Conservation (phyloP, 345 rosid genomes). For the Physaria fendleri region DNA sequence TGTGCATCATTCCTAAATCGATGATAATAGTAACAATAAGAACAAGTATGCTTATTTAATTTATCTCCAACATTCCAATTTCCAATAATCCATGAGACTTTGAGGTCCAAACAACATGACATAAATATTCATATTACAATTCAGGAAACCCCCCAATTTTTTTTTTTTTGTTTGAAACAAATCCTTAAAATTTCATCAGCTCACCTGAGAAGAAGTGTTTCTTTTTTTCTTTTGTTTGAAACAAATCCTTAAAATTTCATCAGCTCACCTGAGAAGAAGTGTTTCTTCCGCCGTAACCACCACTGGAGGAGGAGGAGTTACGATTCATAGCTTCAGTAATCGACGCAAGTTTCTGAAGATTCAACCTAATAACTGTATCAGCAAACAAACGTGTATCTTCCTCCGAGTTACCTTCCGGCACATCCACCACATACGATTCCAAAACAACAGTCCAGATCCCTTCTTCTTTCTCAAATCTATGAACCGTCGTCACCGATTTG, state of each 20-base stretch:
- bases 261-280: slow-evolving; percentile 8
- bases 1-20: background rate
- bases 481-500: slow-evolving; percentile 70
- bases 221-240: no score
- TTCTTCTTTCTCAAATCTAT: slow-evolving; percentile 34
- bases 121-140: background rate
- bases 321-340: slow-evolving; percentile 45
- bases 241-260: no score
- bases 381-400: slow-evolving; percentile 86
- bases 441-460: slow-evolving; percentile 57
- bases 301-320: background rate
- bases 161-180: no score
- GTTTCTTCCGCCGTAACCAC: background rate
- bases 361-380: slow-evolving; percentile 69
- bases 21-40: no score
- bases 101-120: background rate
- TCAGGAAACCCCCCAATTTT: no score
- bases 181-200: background rate
- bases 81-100: slow-evolving; percentile 4
- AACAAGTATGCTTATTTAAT: background rate
- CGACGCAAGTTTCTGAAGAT: slow-evolving; percentile 72
- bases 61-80: background rate
- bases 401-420: slow-evolving; percentile 87
- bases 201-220: slow-evolving; percentile 7
- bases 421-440: slow-evolving; percentile 79